These are phyloP conservation scores for Paraconiothyrium brasiliense DNA, from an alignment of 2,329 filamentous ascomycete genomes.

Conservation along the genomic window DNA sequence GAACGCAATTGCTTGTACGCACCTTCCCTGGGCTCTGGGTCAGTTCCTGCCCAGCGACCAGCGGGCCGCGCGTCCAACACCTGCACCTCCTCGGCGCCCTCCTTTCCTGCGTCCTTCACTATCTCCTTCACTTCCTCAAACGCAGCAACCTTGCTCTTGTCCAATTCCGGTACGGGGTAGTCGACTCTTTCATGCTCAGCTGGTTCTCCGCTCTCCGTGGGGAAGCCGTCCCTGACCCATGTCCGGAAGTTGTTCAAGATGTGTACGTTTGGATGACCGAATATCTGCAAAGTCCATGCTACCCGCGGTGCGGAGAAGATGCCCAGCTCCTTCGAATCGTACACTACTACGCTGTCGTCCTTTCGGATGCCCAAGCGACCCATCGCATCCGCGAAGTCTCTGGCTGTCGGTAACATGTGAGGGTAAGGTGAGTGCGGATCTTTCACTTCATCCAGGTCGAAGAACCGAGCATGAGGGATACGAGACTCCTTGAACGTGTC, in stretches of 20 bases:
- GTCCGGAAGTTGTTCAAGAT: conserved; percentile 93
- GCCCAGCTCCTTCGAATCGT: conserved; percentile 88
- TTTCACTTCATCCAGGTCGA: conserved; percentile 91
- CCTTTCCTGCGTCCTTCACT: conserved; percentile 79
- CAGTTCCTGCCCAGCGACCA: conserved; percentile 82
- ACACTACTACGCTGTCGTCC: conserved; percentile 92
- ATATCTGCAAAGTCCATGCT: conserved; percentile 90
- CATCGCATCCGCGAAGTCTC: conserved; percentile 88
- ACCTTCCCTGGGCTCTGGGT: conserved; percentile 86
- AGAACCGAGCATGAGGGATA: conserved; percentile 92
- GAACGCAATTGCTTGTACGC: conserved; percentile 1
- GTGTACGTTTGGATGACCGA: conserved; percentile 89
- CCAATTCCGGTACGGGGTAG: conserved; percentile 57
- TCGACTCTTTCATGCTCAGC: conserved; percentile 56
- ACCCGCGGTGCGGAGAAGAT: conserved; percentile 95
- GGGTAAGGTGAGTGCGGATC: conserved; percentile 90
- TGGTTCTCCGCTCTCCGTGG: conserved; percentile 80
- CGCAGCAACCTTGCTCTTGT: conserved; percentile 72
- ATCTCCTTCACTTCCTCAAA: conserved; percentile 87
- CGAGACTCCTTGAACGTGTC: conserved; percentile 82
- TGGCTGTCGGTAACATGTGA: conserved; percentile 90
- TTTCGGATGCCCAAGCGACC: conserved; percentile 83
- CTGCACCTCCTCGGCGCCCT: conserved; percentile 83
- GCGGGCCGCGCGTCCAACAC: conserved; percentile 85
- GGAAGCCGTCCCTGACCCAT: conserved; percentile 87